Conservation (phyloP, 2,329 filamentous ascomycete genomes). For the Diaporthe ilicicola region DNA sequence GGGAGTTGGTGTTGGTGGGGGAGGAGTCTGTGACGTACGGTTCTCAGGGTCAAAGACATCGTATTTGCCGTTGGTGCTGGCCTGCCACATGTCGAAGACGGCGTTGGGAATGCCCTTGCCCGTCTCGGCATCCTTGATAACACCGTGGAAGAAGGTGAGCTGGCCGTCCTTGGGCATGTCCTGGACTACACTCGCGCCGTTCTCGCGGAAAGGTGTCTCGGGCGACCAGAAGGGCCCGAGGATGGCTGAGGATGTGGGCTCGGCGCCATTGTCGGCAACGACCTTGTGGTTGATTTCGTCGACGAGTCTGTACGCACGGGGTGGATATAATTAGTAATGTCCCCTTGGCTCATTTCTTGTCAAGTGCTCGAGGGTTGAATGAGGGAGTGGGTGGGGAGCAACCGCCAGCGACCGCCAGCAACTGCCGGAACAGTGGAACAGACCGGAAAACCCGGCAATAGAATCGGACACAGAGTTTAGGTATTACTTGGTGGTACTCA, state of each 20-base stretch:
- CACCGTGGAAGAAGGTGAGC: constrained; percentile 64
- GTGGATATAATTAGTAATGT: not conserved
- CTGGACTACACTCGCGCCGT: constrained; percentile 61
- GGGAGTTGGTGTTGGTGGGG: no score
- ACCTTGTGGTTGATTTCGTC: constrained; percentile 72
- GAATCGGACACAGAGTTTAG: not conserved
- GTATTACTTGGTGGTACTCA: constrained; percentile 9
- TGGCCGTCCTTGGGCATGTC: constrained; percentile 48
- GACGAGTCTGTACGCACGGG: constrained; percentile 48
- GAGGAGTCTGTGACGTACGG: constrained; percentile 65
- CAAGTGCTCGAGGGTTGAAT: not conserved
- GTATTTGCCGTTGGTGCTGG: constrained; percentile 66
- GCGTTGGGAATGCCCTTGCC: constrained; percentile 48
- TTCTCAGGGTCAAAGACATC: constrained; percentile 69
- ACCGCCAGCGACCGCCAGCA: not conserved
- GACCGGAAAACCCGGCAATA: no score
- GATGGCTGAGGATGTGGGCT: constrained; percentile 69
- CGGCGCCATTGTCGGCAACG: constrained; percentile 46
- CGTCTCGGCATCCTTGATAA: constrained; percentile 36
- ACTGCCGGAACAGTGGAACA: not conserved
- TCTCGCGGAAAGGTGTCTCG: constrained; percentile 64
- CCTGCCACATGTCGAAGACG: constrained; percentile 69
- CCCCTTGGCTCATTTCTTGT: not conserved
- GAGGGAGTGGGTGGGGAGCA: not conserved
- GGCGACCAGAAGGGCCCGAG: constrained; percentile 74